Conservation (phyloP, 768 basidiomycete species). For the Trametes villosa region DNA sequence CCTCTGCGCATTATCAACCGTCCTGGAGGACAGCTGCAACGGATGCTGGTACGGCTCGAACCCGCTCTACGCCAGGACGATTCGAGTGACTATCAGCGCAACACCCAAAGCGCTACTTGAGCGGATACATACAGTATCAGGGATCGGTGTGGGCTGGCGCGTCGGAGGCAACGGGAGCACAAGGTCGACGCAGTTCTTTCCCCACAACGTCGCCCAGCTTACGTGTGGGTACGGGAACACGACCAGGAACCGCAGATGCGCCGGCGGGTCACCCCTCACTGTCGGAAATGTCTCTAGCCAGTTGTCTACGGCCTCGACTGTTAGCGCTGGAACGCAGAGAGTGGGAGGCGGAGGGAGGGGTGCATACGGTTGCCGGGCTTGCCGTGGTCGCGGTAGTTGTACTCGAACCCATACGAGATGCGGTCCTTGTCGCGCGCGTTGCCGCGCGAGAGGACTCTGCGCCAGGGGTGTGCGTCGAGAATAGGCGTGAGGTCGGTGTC, state of each 20-base stretch:
- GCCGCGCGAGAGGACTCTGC: conserved; percentile 13
- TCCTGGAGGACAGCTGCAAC: conserved; percentile 4
- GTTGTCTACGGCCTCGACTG: conserved; percentile 22
- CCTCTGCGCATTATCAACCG: conserved; percentile 12
- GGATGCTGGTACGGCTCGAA: conserved; percentile 24
- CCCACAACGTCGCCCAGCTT: conserved; percentile 22
- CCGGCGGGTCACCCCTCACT: conserved; percentile 20
- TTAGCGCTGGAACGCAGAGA: neutral
- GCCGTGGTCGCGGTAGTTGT: conserved; percentile 31
- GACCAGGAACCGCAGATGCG: conserved; percentile 20
- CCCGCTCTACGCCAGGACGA: too few species aligned
- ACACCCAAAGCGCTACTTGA: too few species aligned
- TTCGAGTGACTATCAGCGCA: neutral
- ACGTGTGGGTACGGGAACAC: conserved; percentile 30
- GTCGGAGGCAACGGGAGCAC: conserved; percentile 22
- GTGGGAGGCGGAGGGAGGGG: too few species aligned
- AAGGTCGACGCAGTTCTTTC: conserved; percentile 22
- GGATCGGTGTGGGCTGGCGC: conserved; percentile 21
- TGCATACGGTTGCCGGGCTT: conserved; percentile 30
- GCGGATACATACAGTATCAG: conserved; percentile 7
- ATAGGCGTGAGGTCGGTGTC: conserved; percentile 26
- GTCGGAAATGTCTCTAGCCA: conserved; percentile 24
- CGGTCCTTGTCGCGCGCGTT: conserved; percentile 5
- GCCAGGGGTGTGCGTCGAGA: conserved; percentile 32
- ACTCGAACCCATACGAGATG: conserved; percentile 33